Evolutionary conservation across 768 basidiomycete genomes (phyloP), one percentile per base, ranked within the genome.

Genomic region (Suillus decipiens): DNA sequence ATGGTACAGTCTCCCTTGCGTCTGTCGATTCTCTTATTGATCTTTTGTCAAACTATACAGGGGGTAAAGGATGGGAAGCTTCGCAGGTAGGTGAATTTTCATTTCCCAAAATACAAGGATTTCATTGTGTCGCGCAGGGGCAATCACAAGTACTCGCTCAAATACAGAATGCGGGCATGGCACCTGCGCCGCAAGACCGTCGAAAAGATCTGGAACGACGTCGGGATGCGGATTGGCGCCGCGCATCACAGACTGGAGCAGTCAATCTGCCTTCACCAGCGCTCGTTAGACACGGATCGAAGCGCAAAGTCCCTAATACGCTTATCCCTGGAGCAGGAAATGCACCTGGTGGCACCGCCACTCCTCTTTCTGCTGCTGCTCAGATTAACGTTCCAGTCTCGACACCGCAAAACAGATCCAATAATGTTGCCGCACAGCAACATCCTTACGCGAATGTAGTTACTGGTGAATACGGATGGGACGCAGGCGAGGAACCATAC

Each of bases 31-130:
- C 28, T 56, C 17, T 19, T 64, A 53, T 34, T 63, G 41, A 19
- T 48, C 54, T 63, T 28, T 19, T 24, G 22, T 36, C 34, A 45
- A 34, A 58, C 37, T 41, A 55, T 60, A 57, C 69, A 92, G 90
- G 88, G 68, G 96, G 95, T 54, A 92, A 92, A 78, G 96, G 96
- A 60, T 99, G 96, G 96, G 95, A 98, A 77, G 84, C 84, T 53
- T 87, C 89, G 43, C 76, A 85, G 75, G 92, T 93, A 70, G 67
- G 87, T 84, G 22, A 39, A 5, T 50, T 34, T 37, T 60, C 42
- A 22, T 41, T 39, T 22, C 51, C 22, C 33, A 19, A 42, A 59
- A 33, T 50, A 34, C 65, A 70, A 42, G 73, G 33, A 42, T 56
- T 54, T 58, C 48, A 54, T 56, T 24, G 56, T 51, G 43, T 41